These are phyloP conservation scores for Carex kokanica DNA, from an alignment of 176 grass and related monocot genomes.

Conservation along the genomic window DNA sequence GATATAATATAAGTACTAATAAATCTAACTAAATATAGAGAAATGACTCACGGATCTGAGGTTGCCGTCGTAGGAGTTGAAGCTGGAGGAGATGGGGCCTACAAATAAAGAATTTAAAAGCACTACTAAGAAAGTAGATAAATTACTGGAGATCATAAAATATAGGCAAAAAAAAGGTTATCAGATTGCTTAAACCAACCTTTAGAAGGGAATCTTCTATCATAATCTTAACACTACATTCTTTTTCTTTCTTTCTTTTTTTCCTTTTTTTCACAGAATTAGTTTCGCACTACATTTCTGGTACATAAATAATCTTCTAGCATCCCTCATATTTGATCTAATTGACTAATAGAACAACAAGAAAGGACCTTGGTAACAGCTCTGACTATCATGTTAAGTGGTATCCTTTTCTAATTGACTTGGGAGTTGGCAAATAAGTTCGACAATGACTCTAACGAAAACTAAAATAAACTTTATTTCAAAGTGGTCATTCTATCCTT, in stretches of 20 bases:
- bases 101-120: constrained; percentile 8
- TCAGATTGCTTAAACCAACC: not conserved
- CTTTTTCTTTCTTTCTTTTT: not conserved
- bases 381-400: not conserved
- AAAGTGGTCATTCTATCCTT: not conserved
- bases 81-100: constrained; percentile 52
- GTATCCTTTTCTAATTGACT: not conserved
- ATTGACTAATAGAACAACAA: not conserved
- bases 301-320: not conserved
- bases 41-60: constrained; percentile 41
- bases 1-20: constrained; percentile 1
- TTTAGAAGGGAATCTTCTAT: not conserved
- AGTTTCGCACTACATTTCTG: not conserved
- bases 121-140: not conserved
- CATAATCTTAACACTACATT: not conserved
- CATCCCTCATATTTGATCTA: not conserved
- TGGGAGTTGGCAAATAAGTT: not conserved
- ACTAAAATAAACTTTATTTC: not conserved
- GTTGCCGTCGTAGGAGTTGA: constrained; percentile 45
- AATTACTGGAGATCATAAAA: not conserved
- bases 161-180: not conserved
- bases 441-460: not conserved
- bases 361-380: not conserved
- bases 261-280: not conserved
- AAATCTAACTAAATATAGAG: constrained; percentile 5